A percentile compares a stretch with the other conserved stretches of the same genome.
phyloP scores from a whole-genome alignment of 1,284 basidiomycete species.

The Microbotryomycetes sp. region DNA sequence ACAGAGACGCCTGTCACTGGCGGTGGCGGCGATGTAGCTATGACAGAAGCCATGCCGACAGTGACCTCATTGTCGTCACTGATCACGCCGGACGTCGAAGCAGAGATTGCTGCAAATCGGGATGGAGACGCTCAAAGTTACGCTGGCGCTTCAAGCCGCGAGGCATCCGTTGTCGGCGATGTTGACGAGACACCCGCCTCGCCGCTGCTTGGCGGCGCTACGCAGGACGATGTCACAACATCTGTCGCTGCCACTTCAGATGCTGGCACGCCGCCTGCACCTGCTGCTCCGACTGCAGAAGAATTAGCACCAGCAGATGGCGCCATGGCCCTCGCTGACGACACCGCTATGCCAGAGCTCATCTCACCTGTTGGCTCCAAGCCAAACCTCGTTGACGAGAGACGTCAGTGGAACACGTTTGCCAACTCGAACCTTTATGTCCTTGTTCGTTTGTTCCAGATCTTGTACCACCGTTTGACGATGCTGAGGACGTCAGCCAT shows the following conservation, averaged over 20 bases:
- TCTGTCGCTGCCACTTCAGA: not conserved
- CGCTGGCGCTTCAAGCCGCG: slow-evolving; percentile 2
- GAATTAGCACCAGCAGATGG: not conserved
- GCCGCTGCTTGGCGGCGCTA: not conserved
- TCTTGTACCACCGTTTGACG: slow-evolving; percentile 76
- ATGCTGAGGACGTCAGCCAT: slow-evolving; percentile 50
- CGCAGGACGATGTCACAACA: not conserved
- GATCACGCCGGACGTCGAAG: slow-evolving; percentile 6
- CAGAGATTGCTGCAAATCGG: not conserved
- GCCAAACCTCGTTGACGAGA: slow-evolving; percentile 37
- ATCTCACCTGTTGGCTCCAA: slow-evolving; percentile 43
- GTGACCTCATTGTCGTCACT: slow-evolving; percentile 1
- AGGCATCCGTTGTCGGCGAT: not conserved
- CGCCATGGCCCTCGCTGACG: no score
- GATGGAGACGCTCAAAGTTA: not conserved
- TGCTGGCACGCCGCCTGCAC: not conserved
- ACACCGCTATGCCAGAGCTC: slow-evolving; percentile 33
- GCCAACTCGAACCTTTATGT: slow-evolving; percentile 90
- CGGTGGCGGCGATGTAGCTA: not conserved
- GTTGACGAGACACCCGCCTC: not conserved
- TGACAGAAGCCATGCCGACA: slow-evolving; percentile 5
- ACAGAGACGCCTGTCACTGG: not conserved
- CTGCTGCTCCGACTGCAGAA: no score
- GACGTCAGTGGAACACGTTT: slow-evolving; percentile 58
- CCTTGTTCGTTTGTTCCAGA: slow-evolving; percentile 73